Percentiles rank a stretch among this genome's conserved stretches.
Evolutionary conservation across 2,329 filamentous ascomycete species (phyloP).

Genomic region (Chlorencoelia australis): DNA sequence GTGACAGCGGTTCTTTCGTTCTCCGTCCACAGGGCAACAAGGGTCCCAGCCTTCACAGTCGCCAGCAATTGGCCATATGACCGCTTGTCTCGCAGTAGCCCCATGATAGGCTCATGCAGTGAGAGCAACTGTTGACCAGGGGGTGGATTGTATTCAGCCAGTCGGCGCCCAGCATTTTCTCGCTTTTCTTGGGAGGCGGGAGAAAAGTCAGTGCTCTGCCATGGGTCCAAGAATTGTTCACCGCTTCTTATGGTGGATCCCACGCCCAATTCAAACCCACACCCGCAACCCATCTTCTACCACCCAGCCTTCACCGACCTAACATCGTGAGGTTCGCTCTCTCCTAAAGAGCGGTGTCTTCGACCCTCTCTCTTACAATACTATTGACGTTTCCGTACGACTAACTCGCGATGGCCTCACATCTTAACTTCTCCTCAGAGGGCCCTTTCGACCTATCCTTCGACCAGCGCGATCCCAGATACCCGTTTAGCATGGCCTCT

Average conservation of each 20-base stretch:
- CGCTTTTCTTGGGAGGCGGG: no score
- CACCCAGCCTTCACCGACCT: conserved; percentile 23
- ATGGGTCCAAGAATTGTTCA: conserved; percentile 17
- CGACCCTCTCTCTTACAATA: conserved; percentile 33
- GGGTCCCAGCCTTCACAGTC: no score
- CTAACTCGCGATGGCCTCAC: conserved; percentile 35
- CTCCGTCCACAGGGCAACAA: no score
- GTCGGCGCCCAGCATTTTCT: no score
- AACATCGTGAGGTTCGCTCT: conserved; percentile 23
- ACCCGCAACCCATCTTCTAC: conserved; percentile 12
- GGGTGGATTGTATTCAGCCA: no score
- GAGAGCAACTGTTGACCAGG: no score
- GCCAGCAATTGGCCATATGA: conserved; percentile 9
- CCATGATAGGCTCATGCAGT: conserved; percentile 7
- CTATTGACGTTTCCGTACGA: conserved; percentile 31
- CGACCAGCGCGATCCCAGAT: conserved; percentile 45
- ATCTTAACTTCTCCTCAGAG: conserved; percentile 53
- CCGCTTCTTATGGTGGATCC: conserved; percentile 22
- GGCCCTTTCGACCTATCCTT: conserved; percentile 51
- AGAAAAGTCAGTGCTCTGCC: no score
- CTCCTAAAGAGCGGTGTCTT: conserved; percentile 28
- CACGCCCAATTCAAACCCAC: conserved; percentile 10
- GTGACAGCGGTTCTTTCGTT: no score
- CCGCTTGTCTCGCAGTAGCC: conserved; percentile 6
- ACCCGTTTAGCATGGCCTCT: conserved; percentile 37